Base-by-base conservation (phyloP, 2,329 filamentous ascomycete species). In the Blastomyces percursus region DNA sequence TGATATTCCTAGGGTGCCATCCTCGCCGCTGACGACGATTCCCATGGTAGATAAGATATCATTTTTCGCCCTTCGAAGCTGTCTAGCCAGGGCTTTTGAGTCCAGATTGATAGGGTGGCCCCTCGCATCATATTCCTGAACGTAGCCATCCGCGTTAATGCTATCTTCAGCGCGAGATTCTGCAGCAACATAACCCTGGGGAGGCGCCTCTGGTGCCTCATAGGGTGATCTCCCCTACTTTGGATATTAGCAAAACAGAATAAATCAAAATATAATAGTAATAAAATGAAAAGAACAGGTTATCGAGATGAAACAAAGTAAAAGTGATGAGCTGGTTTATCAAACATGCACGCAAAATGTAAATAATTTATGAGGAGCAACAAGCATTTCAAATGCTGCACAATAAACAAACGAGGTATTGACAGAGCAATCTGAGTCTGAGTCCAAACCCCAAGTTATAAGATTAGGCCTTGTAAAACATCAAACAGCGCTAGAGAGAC, bases 31-130 rank as follows among this genome's bases (percentile, higher is more conserved):
- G 64, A 78, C 75, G 48, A 79, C 77, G 48, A 80, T 76, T 3
- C 79, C 78, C 72, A 80, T 78, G 9, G 76, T 79, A 27, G 76
- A 77, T 19, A 80, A 72, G 40, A 80, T 77, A 64, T 81, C 79
- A 71, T 81, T 81, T 64, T 80, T 79, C 0, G 79, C 79, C 68
- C 77, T 74, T 59, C 76, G 71, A 8, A 80, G 73, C 59, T 74
- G 72, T 50, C 74, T 73, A 11, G 73, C 74, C 35, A 75, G 68
- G 14, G 65, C 64, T 63, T 75, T 76, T 7, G 78, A 79, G 40
- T 71, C 72, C 3, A 72, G 70, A 65, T 80, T 80, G 38, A 76
- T 71, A 40, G 79, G 78, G 69, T 79, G 77, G 3, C 79, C 79
- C 61, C 76, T 72, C 59, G 73, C 71, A 68, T 81, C 77, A 69